A percentile compares a stretch with the other conserved stretches of the same genome.
Evolutionary conservation across 2,329 filamentous ascomycete genomes (phyloP).

Genomic region (Apiospora malaysiana): DNA sequence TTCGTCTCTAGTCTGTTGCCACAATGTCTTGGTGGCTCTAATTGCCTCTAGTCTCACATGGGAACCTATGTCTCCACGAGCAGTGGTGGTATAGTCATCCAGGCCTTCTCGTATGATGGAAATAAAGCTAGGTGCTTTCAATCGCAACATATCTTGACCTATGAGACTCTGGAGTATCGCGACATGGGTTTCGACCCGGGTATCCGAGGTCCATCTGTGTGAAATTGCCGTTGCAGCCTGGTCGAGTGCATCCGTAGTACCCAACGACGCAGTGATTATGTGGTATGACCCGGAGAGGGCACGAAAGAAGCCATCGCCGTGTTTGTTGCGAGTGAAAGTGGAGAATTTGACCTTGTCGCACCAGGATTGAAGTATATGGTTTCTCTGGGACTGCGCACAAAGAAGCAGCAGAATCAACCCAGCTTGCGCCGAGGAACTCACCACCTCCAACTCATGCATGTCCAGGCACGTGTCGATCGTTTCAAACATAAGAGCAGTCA

Average conservation of each 20-base stretch:
- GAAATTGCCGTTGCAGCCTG: slow-evolving; percentile 52
- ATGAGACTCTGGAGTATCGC: slow-evolving; percentile 62
- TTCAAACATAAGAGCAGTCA: slow-evolving; percentile 36
- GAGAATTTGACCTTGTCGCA: slow-evolving; percentile 46
- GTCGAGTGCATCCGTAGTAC: slow-evolving; percentile 15
- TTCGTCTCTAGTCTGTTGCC: slow-evolving; percentile 37
- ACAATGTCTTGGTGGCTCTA: slow-evolving; percentile 72
- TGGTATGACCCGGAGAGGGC: slow-evolving; percentile 58
- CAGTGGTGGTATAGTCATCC: slow-evolving; percentile 90
- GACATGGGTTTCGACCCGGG: slow-evolving; percentile 57
- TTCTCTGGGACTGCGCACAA: slow-evolving; percentile 43
- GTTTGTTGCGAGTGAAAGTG: slow-evolving; percentile 41
- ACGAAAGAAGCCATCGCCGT: slow-evolving; percentile 58
- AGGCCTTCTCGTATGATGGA: slow-evolving; percentile 63
- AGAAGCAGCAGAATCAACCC: slow-evolving; percentile 57
- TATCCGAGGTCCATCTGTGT: slow-evolving; percentile 58
- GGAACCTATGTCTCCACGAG: slow-evolving; percentile 88
- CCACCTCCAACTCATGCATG: slow-evolving; percentile 56
- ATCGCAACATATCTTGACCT: slow-evolving; percentile 50
- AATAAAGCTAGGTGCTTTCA: slow-evolving; percentile 49
- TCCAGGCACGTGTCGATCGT: slow-evolving; percentile 54
- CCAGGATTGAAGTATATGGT: slow-evolving; percentile 53
- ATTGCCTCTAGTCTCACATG: slow-evolving; percentile 83
- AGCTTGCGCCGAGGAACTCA: slow-evolving; percentile 56
- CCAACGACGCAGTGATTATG: slow-evolving; percentile 37